Base-by-base conservation (phyloP, 2,329 filamentous ascomycete species). In the Penicillium sp. region DNA sequence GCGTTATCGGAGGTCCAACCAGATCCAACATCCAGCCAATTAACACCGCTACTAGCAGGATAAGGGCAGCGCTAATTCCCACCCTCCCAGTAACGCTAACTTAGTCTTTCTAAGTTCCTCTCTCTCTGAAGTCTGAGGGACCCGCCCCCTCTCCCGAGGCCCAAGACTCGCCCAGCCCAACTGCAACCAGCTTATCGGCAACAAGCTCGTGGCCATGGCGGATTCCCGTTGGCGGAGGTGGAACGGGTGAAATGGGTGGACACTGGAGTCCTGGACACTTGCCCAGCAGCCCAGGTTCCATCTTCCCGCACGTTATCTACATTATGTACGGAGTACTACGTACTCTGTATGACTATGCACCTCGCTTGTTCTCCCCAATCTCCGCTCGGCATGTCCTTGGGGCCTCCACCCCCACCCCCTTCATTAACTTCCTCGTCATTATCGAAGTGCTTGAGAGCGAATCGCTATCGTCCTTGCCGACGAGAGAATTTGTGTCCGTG, bases 171-270 rank as follows among this genome's bases (percentile, higher is more conserved):
- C 52, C 52, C 31, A 55, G 52, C 41, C 39, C 31, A 42, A 22
- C 37, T 43, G 37, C 25, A 42, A 38, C 45, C 34, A 56, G 63
- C 59, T 64, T 65, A 62, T 63, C 59, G 51, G 35, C 47, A 43
- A 62, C 57, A 65, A 62, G 59, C 61, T 60, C 55, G 31, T 34
- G 31, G 34, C 31, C 20, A 49, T 15, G n/a, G 35, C 31, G 48
- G 17, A 37, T 38, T 38, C 48, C 48, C 48, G 48, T 51, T 39
- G 49, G 49, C 37, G 35, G 35, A 39, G n/a, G 14, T 20, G 49
- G 22, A 38, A 38, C 22, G 22, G 48, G 14, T 52, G 34, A 20
- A n/a, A 31, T 31, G 31, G 31, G 8, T 31, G 31, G 25, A 28
- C 4, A 10, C 6, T 31, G n/a, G n/a, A n/a, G n/a, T n/a, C n/a